These are phyloP conservation scores for Fusarium transvaalense DNA, from an alignment of 2,329 filamentous ascomycete genomes.

Conservation along the genomic window DNA sequence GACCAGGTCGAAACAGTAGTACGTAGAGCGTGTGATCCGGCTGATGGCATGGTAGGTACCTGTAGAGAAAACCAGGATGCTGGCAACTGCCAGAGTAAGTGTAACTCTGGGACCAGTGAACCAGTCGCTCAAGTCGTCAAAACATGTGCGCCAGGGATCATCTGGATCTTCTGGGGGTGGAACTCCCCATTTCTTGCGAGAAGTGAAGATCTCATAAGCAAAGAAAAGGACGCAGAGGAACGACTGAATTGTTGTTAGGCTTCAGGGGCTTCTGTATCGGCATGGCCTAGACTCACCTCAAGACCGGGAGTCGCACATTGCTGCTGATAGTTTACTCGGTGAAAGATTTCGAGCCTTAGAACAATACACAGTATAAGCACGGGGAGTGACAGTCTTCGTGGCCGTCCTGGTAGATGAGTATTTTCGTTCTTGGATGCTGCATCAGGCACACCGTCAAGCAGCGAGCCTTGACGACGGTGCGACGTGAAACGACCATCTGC, in stretches of 20 bases:
- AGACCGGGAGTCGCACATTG: slow-evolving; percentile 65
- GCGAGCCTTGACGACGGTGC: slow-evolving; percentile 33
- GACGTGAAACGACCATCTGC: slow-evolving; percentile 61
- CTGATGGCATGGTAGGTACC: slow-evolving; percentile 58
- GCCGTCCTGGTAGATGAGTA: slow-evolving; percentile 58
- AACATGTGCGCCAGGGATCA: slow-evolving; percentile 62
- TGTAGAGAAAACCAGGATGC: slow-evolving; percentile 56
- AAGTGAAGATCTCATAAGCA: slow-evolving; percentile 59
- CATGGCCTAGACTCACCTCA: slow-evolving; percentile 54
- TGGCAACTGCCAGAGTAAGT: slow-evolving; percentile 53
- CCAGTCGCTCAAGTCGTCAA: slow-evolving; percentile 64
- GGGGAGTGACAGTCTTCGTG: slow-evolving; percentile 61
- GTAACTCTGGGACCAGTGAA: slow-evolving; percentile 57
- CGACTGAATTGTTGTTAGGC: slow-evolving; percentile 53
- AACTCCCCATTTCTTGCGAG: slow-evolving; percentile 49
- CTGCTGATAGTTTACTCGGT: slow-evolving; percentile 60
- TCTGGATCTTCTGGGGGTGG: slow-evolving; percentile 54
- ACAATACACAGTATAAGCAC: slow-evolving; percentile 60
- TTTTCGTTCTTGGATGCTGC: slow-evolving; percentile 53
- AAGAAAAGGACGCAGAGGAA: slow-evolving; percentile 62
- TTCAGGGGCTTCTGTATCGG: neutral
- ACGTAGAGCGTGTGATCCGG: slow-evolving; percentile 61
- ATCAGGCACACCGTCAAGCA: slow-evolving; percentile 42
- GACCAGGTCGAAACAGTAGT: slow-evolving; percentile 61
- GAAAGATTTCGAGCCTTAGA: slow-evolving; percentile 62